These are phyloP conservation scores for Tuber aestivum DNA, from an alignment of 495 filamentous ascomycete species.

Conservation along the genomic window DNA sequence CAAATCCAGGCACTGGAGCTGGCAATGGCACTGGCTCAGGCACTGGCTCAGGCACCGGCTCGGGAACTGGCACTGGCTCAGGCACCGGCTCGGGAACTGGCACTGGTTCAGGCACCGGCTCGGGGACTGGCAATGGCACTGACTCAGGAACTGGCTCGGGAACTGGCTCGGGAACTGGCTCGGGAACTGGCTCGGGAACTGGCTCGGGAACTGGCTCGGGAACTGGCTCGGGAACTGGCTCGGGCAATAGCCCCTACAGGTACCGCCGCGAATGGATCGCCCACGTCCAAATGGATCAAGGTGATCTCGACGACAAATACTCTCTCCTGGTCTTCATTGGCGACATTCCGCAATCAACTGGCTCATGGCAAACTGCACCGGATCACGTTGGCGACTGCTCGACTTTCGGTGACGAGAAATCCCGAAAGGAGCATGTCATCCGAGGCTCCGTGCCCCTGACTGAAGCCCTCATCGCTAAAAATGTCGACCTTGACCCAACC, in stretches of 20 bases:
- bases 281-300: constrained; percentile 28
- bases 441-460: constrained; percentile 39
- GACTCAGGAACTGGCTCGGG: not conserved
- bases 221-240: not conserved
- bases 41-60: too few species aligned
- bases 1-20: too few species aligned
- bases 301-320: constrained; percentile 30
- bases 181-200: not conserved
- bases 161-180: not conserved
- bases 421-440: constrained; percentile 16
- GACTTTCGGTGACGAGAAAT: constrained; percentile 17
- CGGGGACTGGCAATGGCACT: too few species aligned
- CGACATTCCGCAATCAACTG: constrained; percentile 12
- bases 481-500: constrained; percentile 17
- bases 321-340: constrained; percentile 28
- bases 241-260: not conserved
- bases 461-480: constrained; percentile 21
- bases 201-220: not conserved
- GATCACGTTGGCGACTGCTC: constrained; percentile 28
- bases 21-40: not conserved
- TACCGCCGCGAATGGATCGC: constrained; percentile 39
- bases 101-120: too few species aligned
- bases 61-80: too few species aligned
- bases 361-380: constrained; percentile 9
- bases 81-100: too few species aligned